Base-by-base conservation (phyloP, 2,329 filamentous ascomycete genomes). In the Onygenales sp. region DNA sequence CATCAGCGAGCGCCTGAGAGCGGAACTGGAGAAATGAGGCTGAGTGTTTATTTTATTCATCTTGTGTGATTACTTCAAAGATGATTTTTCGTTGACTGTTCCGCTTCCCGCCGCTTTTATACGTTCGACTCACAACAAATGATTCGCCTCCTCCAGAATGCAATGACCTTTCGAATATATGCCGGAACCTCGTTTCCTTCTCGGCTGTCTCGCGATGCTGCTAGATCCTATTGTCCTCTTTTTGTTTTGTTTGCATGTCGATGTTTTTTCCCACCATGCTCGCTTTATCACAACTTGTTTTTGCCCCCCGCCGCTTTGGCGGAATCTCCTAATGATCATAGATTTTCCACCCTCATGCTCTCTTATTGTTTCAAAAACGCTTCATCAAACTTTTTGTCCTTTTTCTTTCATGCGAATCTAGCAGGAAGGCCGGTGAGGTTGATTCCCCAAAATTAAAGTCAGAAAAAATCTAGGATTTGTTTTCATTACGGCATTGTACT, bases 1-100 rank as follows among this genome's bases (percentile, higher is more conserved):
- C 54, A 66, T 83, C 54, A 77, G 78, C 61, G 65, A 68, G 31
- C 69, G 74, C 54, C 67, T 82, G 54, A 77, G 73, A 64, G 69
- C 73, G 58, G 74, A 77, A 59, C 72, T 84, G 58, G 76, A 81
- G 62, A 65, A 65, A 58, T 67, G 60, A 65, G 60, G 58, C 59
- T 55, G 52, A 31, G 9, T 45, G 17, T 32, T 32, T 32, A 45
- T 33, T 49, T 48, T 14, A 3, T 14, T 11, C 21, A 14, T 39
- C 42, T 9, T 46, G 14, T 40, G 40, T n/a, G 40, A 6, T 8
- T 42, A 32, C 13, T 33, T 47, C 2, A 37, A 37, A 36, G 33
- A 49, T 36, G n/a, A 13, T 36, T 17, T 49, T 49, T 49, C 33
- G 33, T 34, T 49, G n/a, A 13, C 33, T 36, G 14, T 14, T 36